phyloP scores from a whole-genome alignment of 2,329 filamentous ascomycete species.

The Paecilomyces variotii region DNA sequence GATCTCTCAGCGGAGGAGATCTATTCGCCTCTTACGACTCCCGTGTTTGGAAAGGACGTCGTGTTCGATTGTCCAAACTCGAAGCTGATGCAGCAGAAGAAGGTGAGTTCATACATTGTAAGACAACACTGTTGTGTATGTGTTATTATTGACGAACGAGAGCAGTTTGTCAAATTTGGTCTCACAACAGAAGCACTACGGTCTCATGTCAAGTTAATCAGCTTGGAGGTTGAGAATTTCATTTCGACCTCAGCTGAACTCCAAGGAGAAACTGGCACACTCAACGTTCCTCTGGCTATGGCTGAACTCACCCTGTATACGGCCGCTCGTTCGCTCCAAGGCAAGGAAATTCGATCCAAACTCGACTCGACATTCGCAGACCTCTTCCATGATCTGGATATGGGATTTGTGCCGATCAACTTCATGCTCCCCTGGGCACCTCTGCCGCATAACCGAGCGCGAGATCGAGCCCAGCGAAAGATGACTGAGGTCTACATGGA shows the following conservation, averaged over 20 bases:
- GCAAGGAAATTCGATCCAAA: constrained; percentile 69
- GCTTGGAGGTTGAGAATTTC: constrained; percentile 64
- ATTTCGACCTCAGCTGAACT: constrained; percentile 60
- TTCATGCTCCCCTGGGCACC: constrained; percentile 86
- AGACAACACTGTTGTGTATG: not conserved
- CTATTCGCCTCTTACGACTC: constrained; percentile 66
- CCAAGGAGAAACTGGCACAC: constrained; percentile 59
- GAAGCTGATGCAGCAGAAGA: constrained; percentile 95
- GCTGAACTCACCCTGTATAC: constrained; percentile 86
- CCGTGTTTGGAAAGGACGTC: constrained; percentile 73
- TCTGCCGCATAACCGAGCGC: constrained; percentile 76
- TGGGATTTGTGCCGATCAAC: constrained; percentile 83
- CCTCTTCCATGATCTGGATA: constrained; percentile 81
- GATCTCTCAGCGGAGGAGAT: constrained; percentile 88
- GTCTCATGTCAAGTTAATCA: constrained; percentile 72
- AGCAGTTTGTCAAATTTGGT: constrained; percentile 55
- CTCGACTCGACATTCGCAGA: constrained; percentile 75
- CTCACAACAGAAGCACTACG: constrained; percentile 54
- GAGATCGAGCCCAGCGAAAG: constrained; percentile 70
- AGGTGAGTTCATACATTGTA: constrained; percentile 45
- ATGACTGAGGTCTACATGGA: constrained; percentile 77
- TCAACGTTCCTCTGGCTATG: constrained; percentile 68
- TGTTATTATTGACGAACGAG: not conserved
- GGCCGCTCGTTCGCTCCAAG: constrained; percentile 76
- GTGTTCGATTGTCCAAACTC: constrained; percentile 87